phyloP scores from a whole-genome alignment of 495 filamentous ascomycete species.

The Tetracladium setigerum region DNA sequence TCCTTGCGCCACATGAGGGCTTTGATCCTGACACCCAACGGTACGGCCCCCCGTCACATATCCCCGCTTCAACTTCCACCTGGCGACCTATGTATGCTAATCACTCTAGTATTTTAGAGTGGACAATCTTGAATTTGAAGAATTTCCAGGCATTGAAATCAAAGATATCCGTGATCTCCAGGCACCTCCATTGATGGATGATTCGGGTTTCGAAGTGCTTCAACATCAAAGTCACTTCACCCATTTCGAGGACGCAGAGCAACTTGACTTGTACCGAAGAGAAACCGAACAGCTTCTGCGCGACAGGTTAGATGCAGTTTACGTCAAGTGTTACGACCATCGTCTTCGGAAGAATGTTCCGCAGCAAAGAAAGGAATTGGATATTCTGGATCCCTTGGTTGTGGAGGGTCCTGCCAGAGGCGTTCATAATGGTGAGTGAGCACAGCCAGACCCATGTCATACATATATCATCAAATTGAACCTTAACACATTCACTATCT shows the following conservation, averaged over 20 bases:
- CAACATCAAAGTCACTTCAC: neutral
- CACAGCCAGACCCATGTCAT: too few relatives aligned
- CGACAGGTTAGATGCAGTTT: conserved; percentile 2
- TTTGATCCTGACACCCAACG: conserved; percentile 13
- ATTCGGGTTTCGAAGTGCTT: conserved; percentile 10
- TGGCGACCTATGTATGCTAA: too few relatives aligned
- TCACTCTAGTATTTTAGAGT: too few relatives aligned
- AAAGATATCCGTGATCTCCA: conserved; percentile 5
- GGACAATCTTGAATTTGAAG: conserved; percentile 14
- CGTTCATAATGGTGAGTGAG: conserved; percentile 10
- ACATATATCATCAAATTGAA: too few relatives aligned
- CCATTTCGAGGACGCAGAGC: neutral
- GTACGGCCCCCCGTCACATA: too few relatives aligned
- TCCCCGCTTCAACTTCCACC: too few relatives aligned
- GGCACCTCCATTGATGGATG: neutral
- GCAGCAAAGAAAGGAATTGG: conserved; percentile 1
- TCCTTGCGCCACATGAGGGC: conserved; percentile 3
- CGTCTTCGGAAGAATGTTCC: conserved; percentile 8
- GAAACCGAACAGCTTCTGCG: conserved; percentile 9
- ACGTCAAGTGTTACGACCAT: conserved; percentile 10
- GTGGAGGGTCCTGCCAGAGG: conserved; percentile 14
- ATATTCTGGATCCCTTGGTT: conserved; percentile 9
- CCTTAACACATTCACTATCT: neutral
- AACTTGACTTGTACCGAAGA: conserved; percentile 1
- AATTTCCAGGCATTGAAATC: conserved; percentile 1